Evolutionary conservation across 129 eudicot species (phyloP).

Genomic region (Arctium minus): DNA sequence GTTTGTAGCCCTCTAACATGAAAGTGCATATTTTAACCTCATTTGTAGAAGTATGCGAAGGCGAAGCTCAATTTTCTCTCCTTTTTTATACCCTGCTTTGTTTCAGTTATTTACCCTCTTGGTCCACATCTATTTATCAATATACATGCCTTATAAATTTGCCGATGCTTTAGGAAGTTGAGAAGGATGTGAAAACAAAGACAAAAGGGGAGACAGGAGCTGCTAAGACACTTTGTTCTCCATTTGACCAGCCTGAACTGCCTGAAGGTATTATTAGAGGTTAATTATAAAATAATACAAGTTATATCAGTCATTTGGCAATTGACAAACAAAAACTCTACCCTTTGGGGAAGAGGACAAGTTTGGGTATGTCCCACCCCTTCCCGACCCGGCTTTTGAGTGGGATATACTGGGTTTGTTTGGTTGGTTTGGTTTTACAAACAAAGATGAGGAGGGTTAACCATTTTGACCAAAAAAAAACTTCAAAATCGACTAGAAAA

Average conservation of each 20-base stretch:
- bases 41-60: not conserved
- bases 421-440: too few species aligned
- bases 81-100: not conserved
- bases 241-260: constrained; percentile 73
- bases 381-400: too few species aligned
- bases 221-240: constrained; percentile 69
- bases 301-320: not conserved
- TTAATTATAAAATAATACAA: too few species aligned
- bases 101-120: not conserved
- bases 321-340: not conserved
- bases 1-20: not conserved
- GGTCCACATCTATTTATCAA: not conserved
- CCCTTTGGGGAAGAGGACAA: too few species aligned
- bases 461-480: too few species aligned
- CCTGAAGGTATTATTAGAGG: constrained; percentile 49
- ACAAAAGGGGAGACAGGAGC: constrained; percentile 89
- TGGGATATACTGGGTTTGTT: too few species aligned
- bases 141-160: not conserved
- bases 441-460: too few species aligned
- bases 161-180: constrained; percentile 50
- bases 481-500: too few species aligned
- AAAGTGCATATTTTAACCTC: not conserved
- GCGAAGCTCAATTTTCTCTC: not conserved
- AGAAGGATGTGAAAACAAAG: constrained; percentile 67
- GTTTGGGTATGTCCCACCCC: not conserved